Evolutionary conservation across 108 stramenopile species (phyloP).

Genomic region (Skeletonema potamos): DNA sequence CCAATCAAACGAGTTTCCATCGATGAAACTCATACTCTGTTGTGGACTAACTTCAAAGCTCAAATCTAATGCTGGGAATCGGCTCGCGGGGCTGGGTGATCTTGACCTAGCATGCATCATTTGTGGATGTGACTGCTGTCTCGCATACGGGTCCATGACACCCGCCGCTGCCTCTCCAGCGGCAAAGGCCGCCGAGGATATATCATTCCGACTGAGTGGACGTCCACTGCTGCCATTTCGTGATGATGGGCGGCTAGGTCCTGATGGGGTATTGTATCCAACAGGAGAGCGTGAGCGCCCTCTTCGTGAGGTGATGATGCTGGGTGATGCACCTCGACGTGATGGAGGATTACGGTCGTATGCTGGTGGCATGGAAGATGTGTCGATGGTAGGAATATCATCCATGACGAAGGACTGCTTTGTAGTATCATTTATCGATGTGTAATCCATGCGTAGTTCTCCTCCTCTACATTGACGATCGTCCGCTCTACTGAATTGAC

Average conservation of each 20-base stretch:
- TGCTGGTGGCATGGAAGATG: slow-evolving; percentile 1
- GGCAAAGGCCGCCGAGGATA: slow-evolving; percentile 7
- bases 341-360: neutral
- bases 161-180: slow-evolving; percentile 23
- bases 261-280: neutral
- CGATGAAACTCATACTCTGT: slow-evolving; percentile 9
- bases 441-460: neutral
- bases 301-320: slow-evolving; percentile 15
- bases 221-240: slow-evolving; percentile 6
- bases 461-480: neutral
- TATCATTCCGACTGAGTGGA: slow-evolving; percentile 4
- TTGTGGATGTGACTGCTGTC: slow-evolving; percentile 8
- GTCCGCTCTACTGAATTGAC: neutral
- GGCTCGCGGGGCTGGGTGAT: slow-evolving; percentile 8
- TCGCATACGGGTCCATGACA: neutral
- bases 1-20: slow-evolving; percentile 15
- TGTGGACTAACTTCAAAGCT: slow-evolving; percentile 16
- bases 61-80: slow-evolving; percentile 1
- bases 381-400: slow-evolving; percentile 7
- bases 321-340: neutral
- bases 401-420: slow-evolving; percentile 9
- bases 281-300: slow-evolving; percentile 24
- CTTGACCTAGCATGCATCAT: neutral
- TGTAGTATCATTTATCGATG: neutral
- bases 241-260: slow-evolving; percentile 2